These are phyloP conservation scores for Colletotrichum echinochloae DNA, from an alignment of 2,329 filamentous ascomycete genomes.

Conservation along the genomic window DNA sequence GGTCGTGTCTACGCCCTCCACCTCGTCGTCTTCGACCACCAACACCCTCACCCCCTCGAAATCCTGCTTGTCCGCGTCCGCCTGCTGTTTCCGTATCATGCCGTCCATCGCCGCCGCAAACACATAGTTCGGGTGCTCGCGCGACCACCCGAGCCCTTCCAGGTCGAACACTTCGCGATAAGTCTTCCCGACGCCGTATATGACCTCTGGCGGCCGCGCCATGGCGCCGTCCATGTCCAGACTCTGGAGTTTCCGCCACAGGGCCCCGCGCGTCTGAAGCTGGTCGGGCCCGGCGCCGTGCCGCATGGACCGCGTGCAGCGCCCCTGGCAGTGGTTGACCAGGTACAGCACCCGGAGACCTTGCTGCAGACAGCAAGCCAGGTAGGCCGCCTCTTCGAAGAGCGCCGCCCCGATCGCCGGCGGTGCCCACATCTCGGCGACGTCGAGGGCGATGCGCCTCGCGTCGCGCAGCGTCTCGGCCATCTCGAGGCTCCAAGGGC, in stretches of 20 bases:
- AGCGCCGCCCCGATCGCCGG: slow-evolving; percentile 36
- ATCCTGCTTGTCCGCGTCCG: slow-evolving; percentile 29
- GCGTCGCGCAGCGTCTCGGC: slow-evolving; percentile 44
- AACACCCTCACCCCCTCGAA: slow-evolving; percentile 47
- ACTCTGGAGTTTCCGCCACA: slow-evolving; percentile 45
- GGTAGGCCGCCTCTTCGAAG: slow-evolving; percentile 46
- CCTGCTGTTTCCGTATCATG: slow-evolving; percentile 49
- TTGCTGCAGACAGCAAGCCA: slow-evolving; percentile 48
- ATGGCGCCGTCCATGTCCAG: slow-evolving; percentile 38
- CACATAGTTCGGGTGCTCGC: slow-evolving; percentile 46
- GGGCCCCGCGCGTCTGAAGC: slow-evolving; percentile 40
- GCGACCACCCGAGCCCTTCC: slow-evolving; percentile 48
- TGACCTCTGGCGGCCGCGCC: slow-evolving; percentile 45
- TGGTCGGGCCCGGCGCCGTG: slow-evolving; percentile 26
- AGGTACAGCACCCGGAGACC: slow-evolving; percentile 49
- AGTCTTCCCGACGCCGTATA: slow-evolving; percentile 46
- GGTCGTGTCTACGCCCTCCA: slow-evolving; percentile 28
- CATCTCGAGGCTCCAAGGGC: slow-evolving; percentile 48
- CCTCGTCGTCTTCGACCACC: slow-evolving; percentile 44
- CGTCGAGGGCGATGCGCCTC: slow-evolving; percentile 46
- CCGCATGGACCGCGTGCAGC: slow-evolving; percentile 44
- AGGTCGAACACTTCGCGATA: slow-evolving; percentile 51
- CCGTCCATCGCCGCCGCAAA: slow-evolving; percentile 48
- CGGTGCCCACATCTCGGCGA: slow-evolving; percentile 45
- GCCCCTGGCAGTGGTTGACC: slow-evolving; percentile 47